Conservation (phyloP, 2,329 filamentous ascomycete species). For the Ceratocystis harringtonii region DNA sequence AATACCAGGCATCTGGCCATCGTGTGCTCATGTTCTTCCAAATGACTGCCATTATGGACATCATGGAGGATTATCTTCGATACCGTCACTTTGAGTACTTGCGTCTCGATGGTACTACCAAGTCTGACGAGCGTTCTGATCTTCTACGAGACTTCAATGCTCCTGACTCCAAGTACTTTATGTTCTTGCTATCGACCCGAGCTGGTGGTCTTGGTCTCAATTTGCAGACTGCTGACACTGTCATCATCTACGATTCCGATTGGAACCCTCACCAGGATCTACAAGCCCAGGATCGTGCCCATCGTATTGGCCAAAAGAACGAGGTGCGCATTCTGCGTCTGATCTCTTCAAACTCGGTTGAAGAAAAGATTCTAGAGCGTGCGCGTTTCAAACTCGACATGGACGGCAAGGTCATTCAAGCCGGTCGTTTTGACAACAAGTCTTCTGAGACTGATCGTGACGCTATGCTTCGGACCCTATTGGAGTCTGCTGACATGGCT, state of each 20-base stretch:
- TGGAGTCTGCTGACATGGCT: slow-evolving; percentile 65
- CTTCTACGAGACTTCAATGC: slow-evolving; percentile 80
- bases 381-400: slow-evolving; percentile 97
- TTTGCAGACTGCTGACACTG: slow-evolving; percentile 91
- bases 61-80: slow-evolving; percentile 96
- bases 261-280: slow-evolving; percentile 99
- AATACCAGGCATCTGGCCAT: slow-evolving; percentile 82
- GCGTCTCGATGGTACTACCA: slow-evolving; percentile 89
- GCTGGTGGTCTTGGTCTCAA: slow-evolving; percentile 96
- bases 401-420: slow-evolving; percentile 98
- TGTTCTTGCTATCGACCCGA: slow-evolving; percentile 95
- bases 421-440: slow-evolving; percentile 98
- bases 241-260: slow-evolving; percentile 99
- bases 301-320: slow-evolving; percentile 99
- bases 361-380: slow-evolving; percentile 95
- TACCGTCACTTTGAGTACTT: slow-evolving; percentile 73
- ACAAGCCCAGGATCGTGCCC: slow-evolving; percentile 97
- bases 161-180: slow-evolving; percentile 83
- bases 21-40: slow-evolving; percentile 99
- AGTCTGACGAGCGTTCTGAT: slow-evolving; percentile 91
- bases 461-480: slow-evolving; percentile 81
- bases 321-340: slow-evolving; percentile 92
- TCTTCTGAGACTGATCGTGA: slow-evolving; percentile 97
- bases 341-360: slow-evolving; percentile 92
- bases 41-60: slow-evolving; percentile 99